Conservation (phyloP, 192 early-diverging fungal genomes). For the Rhizoclosmatium globosum region DNA sequence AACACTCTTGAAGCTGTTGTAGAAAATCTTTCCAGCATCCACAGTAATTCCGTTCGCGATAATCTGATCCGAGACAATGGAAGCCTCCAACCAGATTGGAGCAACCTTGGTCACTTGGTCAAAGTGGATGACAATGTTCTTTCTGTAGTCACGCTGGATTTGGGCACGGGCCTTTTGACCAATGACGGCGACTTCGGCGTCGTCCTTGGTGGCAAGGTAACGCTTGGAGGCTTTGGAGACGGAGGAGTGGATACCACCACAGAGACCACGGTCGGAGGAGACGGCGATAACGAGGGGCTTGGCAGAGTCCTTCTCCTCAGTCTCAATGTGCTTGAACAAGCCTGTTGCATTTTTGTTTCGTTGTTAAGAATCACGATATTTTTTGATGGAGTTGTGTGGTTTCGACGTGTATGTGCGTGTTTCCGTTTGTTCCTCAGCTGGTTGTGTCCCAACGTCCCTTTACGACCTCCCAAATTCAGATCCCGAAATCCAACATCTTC, state of each 20-base stretch:
- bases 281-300: conserved; percentile 81
- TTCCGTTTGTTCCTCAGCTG: no score
- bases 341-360: conserved; percentile 50
- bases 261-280: conserved; percentile 97
- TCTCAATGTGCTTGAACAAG: conserved; percentile 77
- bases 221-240: conserved; percentile 85
- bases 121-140: conserved; percentile 86
- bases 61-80: conserved; percentile 82
- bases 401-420: no score
- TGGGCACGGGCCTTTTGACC: conserved; percentile 93
- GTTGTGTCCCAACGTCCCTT: no score
- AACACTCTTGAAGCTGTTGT: conserved; percentile 94
- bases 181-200: conserved; percentile 70
- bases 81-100: conserved; percentile 90
- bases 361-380: background rate
- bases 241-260: conserved; percentile 98
- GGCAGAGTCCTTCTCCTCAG: conserved; percentile 68
- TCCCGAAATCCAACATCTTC: no score
- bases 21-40: conserved; percentile 82
- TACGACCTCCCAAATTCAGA: no score
- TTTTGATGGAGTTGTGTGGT: background rate
- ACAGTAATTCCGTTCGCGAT: conserved; percentile 57
- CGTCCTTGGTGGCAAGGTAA: conserved; percentile 63
- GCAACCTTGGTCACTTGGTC: conserved; percentile 91
- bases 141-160: conserved; percentile 77